A percentile compares a stretch with the other conserved stretches of the same genome.
Conservation (phyloP, 805 yeast species). For the Dipodascopsis uninucleata region DNA sequence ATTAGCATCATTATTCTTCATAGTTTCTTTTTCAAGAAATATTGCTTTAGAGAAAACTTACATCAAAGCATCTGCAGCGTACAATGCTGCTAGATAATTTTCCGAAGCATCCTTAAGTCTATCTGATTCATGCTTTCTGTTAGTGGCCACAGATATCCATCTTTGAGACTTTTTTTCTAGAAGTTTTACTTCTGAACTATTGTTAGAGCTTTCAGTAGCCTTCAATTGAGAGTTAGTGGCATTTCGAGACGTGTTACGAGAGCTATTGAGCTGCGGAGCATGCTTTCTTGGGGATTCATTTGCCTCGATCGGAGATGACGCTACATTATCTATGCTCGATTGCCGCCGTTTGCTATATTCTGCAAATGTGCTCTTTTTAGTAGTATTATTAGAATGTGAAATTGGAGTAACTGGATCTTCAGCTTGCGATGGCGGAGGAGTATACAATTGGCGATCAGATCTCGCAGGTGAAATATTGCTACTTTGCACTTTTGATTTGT, state of each 20-base stretch:
- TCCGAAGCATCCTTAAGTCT: slow-evolving; percentile 32
- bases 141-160: slow-evolving; percentile 41
- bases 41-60: slow-evolving; percentile 13
- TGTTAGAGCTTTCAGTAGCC: slow-evolving; percentile 31
- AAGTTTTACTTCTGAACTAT: slow-evolving; percentile 23
- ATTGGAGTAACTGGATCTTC: not conserved
- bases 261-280: slow-evolving; percentile 7
- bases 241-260: slow-evolving; percentile 16
- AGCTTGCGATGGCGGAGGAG: slow-evolving; percentile 5
- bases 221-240: slow-evolving; percentile 12
- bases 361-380: slow-evolving; percentile 18
- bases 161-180: slow-evolving; percentile 22
- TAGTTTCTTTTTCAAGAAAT: not conserved
- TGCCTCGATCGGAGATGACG: not conserved
- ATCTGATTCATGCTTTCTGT: slow-evolving; percentile 43
- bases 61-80: slow-evolving; percentile 41
- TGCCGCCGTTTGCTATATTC: slow-evolving; percentile 13
- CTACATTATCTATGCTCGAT: slow-evolving; percentile 1
- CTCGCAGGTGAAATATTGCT: not conserved
- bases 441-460: slow-evolving; percentile 6
- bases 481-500: not conserved
- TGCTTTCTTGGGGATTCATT: not conserved
- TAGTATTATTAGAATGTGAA: slow-evolving; percentile 18
- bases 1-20: not conserved
- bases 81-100: slow-evolving; percentile 36